These are phyloP conservation scores for Globisporangium acanthophoron DNA, from an alignment of 352 stramenopile genomes.

Conservation along the genomic window DNA sequence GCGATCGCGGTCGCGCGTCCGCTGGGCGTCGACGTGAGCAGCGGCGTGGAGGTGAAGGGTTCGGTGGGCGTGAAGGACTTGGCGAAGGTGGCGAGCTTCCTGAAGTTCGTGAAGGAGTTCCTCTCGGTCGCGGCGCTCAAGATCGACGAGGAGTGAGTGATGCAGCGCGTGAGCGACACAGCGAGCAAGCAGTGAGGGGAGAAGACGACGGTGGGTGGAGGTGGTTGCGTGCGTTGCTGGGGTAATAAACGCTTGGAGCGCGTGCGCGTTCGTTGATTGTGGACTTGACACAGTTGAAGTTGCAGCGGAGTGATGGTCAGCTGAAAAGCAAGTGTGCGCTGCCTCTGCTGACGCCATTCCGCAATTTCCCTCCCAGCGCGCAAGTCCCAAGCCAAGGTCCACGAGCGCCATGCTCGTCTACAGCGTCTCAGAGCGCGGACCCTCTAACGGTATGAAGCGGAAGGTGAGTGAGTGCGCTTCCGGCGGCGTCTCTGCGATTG, in stretches of 20 bases:
- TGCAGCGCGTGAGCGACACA: background rate
- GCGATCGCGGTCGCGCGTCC: slow-evolving; percentile 75
- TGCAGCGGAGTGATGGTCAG: slow-evolving; percentile 9
- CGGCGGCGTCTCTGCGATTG: background rate
- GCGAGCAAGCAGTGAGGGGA: too few relatives aligned
- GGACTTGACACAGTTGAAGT: slow-evolving; percentile 2
- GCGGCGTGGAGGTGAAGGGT: slow-evolving; percentile 89
- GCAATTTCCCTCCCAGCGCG: slow-evolving; percentile 2
- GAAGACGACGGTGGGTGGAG: background rate
- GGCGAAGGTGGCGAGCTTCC: slow-evolving; percentile 46
- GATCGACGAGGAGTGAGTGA: slow-evolving; percentile 61
- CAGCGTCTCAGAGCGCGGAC: background rate
- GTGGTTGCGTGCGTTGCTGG: background rate
- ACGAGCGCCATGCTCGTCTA: background rate
- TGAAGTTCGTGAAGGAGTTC: slow-evolving; percentile 62
- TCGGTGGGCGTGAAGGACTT: slow-evolving; percentile 64
- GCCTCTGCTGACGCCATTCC: slow-evolving; percentile 1
- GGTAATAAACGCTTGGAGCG: background rate
- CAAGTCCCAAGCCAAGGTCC: background rate
- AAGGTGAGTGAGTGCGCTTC: background rate
- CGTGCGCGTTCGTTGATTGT: background rate
- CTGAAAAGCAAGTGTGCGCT: background rate
- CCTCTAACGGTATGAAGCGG: background rate
- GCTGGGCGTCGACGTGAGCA: slow-evolving; percentile 95
- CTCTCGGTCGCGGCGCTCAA: slow-evolving; percentile 47